phyloP scores from a whole-genome alignment of 768 basidiomycete species.

The Boletus vinaceobasis region DNA sequence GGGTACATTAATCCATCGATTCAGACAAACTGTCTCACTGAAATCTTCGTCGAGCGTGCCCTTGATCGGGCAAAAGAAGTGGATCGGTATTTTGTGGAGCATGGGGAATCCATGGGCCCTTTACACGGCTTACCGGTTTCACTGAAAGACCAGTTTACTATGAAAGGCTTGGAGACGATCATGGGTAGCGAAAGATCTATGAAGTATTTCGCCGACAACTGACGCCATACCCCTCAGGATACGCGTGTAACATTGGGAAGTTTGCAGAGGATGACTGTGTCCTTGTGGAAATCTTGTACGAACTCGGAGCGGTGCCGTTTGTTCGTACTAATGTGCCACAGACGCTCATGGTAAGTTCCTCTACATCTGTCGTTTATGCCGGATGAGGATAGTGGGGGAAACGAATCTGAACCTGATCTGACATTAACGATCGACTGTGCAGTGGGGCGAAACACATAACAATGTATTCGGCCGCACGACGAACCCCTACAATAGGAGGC shows the following conservation, averaged over 20 bases:
- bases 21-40: constrained; percentile 30
- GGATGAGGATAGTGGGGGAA: not conserved
- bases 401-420: not conserved
- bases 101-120: constrained; percentile 34
- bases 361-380: not conserved
- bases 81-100: constrained; percentile 20
- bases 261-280: constrained; percentile 59
- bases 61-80: constrained; percentile 27
- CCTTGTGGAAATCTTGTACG: constrained; percentile 61
- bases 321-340: constrained; percentile 77
- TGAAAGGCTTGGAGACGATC: constrained; percentile 59
- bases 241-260: constrained; percentile 52
- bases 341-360: constrained; percentile 62
- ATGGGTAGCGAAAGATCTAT: constrained; percentile 37
- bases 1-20: not conserved
- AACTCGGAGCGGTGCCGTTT: constrained; percentile 67
- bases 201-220: not conserved
- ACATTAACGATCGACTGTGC: not conserved
- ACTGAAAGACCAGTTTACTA: constrained; percentile 50
- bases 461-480: constrained; percentile 74
- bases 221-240: constrained; percentile 36
- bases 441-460: constrained; percentile 83
- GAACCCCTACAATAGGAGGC: constrained; percentile 70
- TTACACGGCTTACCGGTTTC: constrained; percentile 46
- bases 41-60: constrained; percentile 26